Conservation (phyloP, 225 moss, liverwort and hornwort species). For the Antitrichia curtipendula region DNA sequence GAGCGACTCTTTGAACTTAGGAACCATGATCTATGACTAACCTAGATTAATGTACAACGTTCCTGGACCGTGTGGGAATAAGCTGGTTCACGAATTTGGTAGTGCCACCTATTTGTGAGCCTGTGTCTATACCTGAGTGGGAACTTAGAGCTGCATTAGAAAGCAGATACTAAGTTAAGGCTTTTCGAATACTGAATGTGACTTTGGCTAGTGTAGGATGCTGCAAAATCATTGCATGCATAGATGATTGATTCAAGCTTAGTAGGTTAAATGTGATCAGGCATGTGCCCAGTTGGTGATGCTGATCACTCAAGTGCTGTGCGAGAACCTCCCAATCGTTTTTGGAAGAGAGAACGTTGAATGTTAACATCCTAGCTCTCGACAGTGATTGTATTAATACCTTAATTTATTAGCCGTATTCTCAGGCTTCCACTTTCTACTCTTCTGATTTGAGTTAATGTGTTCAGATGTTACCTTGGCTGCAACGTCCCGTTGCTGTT, state of each 20-base stretch:
- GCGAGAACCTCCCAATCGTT: not conserved
- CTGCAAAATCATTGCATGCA: slow-evolving; percentile 11
- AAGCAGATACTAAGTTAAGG: not conserved
- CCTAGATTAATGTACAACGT: not conserved
- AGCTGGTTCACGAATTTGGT: not conserved
- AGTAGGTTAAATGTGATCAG: not conserved
- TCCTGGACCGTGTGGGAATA: not conserved
- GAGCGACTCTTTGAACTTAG: not conserved
- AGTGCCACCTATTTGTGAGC: not conserved
- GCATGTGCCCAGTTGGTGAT: not conserved
- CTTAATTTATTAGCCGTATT: slow-evolving; percentile 2
- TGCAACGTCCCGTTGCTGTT: not conserved
- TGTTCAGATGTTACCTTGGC: not conserved
- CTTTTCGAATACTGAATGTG: not conserved
- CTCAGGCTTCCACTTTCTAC: not conserved
- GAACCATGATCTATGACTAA: not conserved
- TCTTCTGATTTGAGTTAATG: not conserved
- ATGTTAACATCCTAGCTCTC: not conserved
- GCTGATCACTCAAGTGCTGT: not conserved
- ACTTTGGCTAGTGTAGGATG: not conserved
- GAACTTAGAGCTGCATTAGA: not conserved
- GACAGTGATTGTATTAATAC: slow-evolving; percentile 9
- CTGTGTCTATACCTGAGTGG: not conserved
- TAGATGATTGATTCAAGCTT: slow-evolving; percentile 7
- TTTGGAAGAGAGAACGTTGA: not conserved